Evolutionary conservation across 441 rosid genomes (phyloP).

Genomic region (Flueggea neowawraea): DNA sequence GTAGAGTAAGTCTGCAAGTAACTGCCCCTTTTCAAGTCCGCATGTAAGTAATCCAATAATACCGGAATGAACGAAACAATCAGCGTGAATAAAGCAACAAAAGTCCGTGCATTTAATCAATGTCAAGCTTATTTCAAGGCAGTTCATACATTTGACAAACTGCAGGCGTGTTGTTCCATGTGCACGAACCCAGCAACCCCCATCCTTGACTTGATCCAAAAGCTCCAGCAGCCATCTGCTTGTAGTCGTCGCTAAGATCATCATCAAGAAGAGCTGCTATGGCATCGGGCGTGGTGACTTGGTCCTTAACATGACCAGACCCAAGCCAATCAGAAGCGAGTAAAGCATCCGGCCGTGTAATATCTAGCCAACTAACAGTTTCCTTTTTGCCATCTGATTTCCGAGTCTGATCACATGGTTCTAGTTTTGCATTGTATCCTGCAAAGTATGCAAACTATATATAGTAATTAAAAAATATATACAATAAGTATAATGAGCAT

Average conservation of each 20-base stretch:
- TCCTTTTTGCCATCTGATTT: conserved; percentile 43
- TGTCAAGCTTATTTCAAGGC: conserved; percentile 35
- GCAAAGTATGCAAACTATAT: conserved; percentile 6
- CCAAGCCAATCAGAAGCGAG: conserved; percentile 80
- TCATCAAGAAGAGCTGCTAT: conserved; percentile 71
- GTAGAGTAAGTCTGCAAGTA: no score
- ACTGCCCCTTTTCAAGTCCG: no score
- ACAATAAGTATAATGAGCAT: neutral
- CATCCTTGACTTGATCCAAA: conserved; percentile 52
- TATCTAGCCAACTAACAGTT: conserved; percentile 25
- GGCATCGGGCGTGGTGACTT: conserved; percentile 52
- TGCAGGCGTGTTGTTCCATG: conserved; percentile 90
- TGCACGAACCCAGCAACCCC: conserved; percentile 50
- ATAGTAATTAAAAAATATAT: neutral
- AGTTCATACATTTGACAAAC: conserved; percentile 76
- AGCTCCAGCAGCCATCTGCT: conserved; percentile 44
- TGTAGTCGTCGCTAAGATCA: conserved; percentile 58
- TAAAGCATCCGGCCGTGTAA: conserved; percentile 55
- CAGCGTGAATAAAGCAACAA: conserved; percentile 20
- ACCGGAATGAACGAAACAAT: conserved; percentile 23
- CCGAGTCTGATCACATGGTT: conserved; percentile 28
- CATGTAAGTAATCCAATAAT: neutral
- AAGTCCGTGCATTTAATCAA: conserved; percentile 19
- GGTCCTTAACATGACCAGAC: conserved; percentile 49
- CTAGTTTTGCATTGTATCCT: conserved; percentile 52